phyloP scores from a whole-genome alignment of 2,329 filamentous ascomycete genomes.

The Microascus cirrosus region DNA sequence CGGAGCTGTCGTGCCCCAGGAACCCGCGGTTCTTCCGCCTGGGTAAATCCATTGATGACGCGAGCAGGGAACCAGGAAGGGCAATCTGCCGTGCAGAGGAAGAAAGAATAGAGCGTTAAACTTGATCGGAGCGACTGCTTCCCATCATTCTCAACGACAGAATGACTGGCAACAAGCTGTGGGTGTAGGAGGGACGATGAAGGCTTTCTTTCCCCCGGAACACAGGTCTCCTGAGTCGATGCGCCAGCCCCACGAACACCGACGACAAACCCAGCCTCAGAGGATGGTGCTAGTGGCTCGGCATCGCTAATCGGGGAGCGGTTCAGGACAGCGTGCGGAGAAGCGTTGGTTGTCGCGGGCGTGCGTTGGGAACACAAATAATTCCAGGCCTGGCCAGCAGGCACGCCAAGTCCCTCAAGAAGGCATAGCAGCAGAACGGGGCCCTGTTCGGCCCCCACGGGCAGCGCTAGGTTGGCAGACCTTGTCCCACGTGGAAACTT shows the following conservation, averaged over 20 bases:
- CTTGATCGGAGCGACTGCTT: neutral
- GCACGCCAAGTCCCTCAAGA: neutral
- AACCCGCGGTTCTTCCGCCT: constrained; percentile 34
- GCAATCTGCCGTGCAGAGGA: neutral
- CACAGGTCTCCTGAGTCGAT: neutral
- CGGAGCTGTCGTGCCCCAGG: constrained; percentile 37
- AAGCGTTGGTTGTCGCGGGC: neutral
- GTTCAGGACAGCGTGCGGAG: neutral
- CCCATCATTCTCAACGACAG: neutral
- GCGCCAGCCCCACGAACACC: neutral
- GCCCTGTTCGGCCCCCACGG: neutral
- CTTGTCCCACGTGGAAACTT: too few relatives aligned
- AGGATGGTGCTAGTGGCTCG: neutral
- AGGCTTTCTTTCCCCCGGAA: neutral
- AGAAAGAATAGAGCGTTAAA: neutral
- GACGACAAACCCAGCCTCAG: neutral
- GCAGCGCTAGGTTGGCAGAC: too few relatives aligned
- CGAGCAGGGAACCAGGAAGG: neutral
- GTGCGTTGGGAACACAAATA: neutral
- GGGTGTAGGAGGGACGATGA: neutral
- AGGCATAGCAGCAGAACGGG: neutral
- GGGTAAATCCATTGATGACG: neutral
- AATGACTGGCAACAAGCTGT: neutral
- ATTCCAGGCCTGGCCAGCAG: neutral
- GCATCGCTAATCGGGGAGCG: neutral